Evolutionary conservation across 2,329 filamentous ascomycete genomes (phyloP).

Genomic region (Aspergillus bombycis): DNA sequence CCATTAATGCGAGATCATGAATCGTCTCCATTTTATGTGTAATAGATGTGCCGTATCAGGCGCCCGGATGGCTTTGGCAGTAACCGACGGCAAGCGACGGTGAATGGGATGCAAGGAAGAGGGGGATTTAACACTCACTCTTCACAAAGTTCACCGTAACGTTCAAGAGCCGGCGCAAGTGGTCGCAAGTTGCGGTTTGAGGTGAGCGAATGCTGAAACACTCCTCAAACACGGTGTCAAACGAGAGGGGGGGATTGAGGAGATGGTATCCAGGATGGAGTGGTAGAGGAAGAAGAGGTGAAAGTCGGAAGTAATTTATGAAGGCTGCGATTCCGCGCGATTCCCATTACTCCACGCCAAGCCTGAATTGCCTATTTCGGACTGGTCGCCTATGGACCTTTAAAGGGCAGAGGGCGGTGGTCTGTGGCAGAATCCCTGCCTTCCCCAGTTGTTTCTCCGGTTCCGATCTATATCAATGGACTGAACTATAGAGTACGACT

Average conservation of each 20-base stretch:
- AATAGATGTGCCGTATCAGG: background rate
- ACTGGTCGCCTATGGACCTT: background rate
- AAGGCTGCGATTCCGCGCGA: conserved; percentile 7
- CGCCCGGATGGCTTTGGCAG: background rate
- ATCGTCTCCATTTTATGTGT: background rate
- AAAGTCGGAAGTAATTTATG: conserved; percentile 5
- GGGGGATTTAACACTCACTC: conserved; percentile 7
- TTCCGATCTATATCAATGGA: no score
- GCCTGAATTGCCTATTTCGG: conserved; percentile 22
- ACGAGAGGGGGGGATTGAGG: conserved; percentile 2
- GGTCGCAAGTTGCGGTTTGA: background rate
- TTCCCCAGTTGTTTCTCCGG: no score
- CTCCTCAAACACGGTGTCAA: background rate
- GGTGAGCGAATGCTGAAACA: background rate
- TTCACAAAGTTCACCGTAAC: background rate
- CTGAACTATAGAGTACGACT: no score
- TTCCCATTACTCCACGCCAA: conserved; percentile 21
- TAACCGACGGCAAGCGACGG: conserved; percentile 1
- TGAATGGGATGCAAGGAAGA: conserved; percentile 6
- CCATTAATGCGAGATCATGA: background rate
- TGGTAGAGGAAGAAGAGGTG: conserved; percentile 8
- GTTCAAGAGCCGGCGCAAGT: background rate
- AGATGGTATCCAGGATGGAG: background rate
- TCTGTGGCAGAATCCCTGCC: no score
- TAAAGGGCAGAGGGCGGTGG: background rate